These are phyloP conservation scores for Fusarium torulosum DNA, from an alignment of 2,329 filamentous ascomycete species.

Conservation along the genomic window DNA sequence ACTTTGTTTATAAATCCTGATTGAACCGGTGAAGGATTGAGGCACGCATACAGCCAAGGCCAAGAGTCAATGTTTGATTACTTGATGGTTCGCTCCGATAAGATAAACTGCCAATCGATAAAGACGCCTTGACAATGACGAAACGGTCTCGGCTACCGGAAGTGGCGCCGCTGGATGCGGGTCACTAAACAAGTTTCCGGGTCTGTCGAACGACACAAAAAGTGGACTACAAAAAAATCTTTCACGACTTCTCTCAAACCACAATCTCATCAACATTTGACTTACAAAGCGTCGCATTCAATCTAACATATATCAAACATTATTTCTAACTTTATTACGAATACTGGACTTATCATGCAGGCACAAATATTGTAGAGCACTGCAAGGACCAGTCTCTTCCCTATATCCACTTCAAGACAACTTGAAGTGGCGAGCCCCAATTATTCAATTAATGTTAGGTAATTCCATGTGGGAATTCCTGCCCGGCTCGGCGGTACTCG, in stretches of 20 bases:
- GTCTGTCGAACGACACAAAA: not conserved
- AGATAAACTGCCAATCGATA: not conserved
- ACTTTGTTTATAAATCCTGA: not conserved
- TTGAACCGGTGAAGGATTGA: not conserved
- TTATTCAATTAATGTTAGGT: constrained; percentile 24
- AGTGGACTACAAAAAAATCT: not conserved
- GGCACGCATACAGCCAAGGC: not conserved
- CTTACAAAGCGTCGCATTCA: no score
- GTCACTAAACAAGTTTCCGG: not conserved
- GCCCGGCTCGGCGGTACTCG: constrained; percentile 27
- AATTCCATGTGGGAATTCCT: constrained; percentile 3
- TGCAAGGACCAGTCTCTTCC: no score
- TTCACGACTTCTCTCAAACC: no score
- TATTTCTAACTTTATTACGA: no score
- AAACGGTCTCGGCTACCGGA: not conserved
- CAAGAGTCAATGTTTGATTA: not conserved
- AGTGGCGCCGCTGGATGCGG: not conserved
- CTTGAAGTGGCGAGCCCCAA: constrained; percentile 4
- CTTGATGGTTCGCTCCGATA: not conserved
- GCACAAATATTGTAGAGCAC: no score
- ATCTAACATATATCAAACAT: no score
- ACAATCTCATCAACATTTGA: no score
- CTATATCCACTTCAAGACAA: not conserved
- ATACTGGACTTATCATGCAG: no score
- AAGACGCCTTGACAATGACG: not conserved